Evolutionary conservation across 2,329 filamentous ascomycete genomes (phyloP), one percentile per base, ranked within the genome.

Genomic region (Tolypocladium inflatum): DNA sequence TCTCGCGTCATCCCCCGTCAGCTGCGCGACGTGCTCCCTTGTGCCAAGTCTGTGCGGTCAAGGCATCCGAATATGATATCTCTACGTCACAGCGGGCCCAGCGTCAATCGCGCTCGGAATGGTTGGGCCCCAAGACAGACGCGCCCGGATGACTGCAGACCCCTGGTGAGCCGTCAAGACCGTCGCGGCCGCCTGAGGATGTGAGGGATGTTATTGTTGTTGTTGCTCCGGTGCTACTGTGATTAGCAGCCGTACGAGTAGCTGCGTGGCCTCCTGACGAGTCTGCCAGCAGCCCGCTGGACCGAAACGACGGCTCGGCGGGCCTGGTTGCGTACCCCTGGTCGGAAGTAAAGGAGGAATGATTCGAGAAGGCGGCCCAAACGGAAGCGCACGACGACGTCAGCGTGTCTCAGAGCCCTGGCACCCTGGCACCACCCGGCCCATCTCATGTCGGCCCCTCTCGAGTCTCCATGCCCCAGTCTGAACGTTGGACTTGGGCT

Each of bases 371-470:
- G 37, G 21, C 45, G 48, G 42, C 52, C 53, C 9, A 35, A 35
- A 59, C 53, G 38, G 43, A 42, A 43, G 51, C 23, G 13, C 48
- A 52, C 37, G 15, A 21, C 30, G 26, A 60, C 57, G 55, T 57
- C 57, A 58, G 51, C 38, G 19, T 57, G 57, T 61, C 59, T 61
- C 59, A 61, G 35, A 48, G 53, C 45, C 57, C 53, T 43, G 53
- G 38, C 30, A 48, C 39, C 26, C 15, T 23, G n/a, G 42, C 5
- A 8, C 21, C 10, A 19, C 21, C 26, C 39, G 30, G 38, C 41
- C 53, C 37, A 42, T 54, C 37, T 42, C 15, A n/a, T 55, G 53
- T 39, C 53, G 37, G 23, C 33, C 42, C 42, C 54, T 45, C 23
- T 45, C 41, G 30, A 43, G 45, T 19, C 54, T 15, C 41, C 42